A percentile compares a stretch with the other conserved stretches of the same genome.
These are phyloP conservation scores for Fusarium floridanum DNA, from an alignment of 2,329 filamentous ascomycete species.

Conservation along the genomic window DNA sequence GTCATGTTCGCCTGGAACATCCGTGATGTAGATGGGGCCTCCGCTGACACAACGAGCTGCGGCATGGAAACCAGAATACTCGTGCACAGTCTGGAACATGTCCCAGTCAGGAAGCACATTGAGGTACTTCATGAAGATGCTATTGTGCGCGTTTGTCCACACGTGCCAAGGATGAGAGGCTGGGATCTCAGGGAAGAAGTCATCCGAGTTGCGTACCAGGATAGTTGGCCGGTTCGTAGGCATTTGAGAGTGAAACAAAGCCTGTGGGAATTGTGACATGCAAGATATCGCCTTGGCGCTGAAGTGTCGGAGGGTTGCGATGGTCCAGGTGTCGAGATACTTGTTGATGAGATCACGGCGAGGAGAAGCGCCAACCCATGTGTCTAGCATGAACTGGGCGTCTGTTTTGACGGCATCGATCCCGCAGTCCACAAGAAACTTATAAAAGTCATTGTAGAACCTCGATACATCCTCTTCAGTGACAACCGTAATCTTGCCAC, in stretches of 20 bases:
- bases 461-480: constrained; percentile 78
- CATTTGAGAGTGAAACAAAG: constrained; percentile 87
- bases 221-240: constrained; percentile 80
- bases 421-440: constrained; percentile 79
- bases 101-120: constrained; percentile 89
- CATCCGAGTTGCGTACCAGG: constrained; percentile 86
- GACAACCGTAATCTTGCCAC: constrained; percentile 78
- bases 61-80: constrained; percentile 86
- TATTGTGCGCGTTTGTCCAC: constrained; percentile 93
- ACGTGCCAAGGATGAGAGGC: constrained; percentile 94
- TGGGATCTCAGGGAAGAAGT: constrained; percentile 89
- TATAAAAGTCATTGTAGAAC: constrained; percentile 94
- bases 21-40: constrained; percentile 94
- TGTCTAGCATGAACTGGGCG: constrained; percentile 89
- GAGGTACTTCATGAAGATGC: constrained; percentile 83
- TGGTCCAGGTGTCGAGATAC: constrained; percentile 89
- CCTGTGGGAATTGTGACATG: constrained; percentile 92
- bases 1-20: constrained; percentile 86
- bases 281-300: constrained; percentile 85
- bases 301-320: constrained; percentile 83
- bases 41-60: constrained; percentile 91
- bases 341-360: constrained; percentile 78
- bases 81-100: constrained; percentile 75
- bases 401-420: constrained; percentile 94
- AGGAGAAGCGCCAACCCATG: constrained; percentile 74